phyloP scores from a whole-genome alignment of 495 filamentous ascomycete species.

The Gamarada debralockiae region DNA sequence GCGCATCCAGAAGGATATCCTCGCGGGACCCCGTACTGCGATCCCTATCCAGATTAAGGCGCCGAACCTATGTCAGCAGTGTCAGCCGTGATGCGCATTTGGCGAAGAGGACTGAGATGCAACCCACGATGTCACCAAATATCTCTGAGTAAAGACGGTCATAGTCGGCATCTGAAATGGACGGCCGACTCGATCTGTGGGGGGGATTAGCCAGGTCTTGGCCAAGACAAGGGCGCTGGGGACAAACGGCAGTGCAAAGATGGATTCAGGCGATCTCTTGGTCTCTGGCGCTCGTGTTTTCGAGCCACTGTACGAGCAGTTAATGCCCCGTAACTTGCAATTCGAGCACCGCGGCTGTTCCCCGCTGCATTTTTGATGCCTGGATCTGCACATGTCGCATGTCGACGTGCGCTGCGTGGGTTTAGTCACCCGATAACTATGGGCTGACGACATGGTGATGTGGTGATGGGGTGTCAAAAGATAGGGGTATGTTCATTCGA shows the following conservation, averaged over 20 bases:
- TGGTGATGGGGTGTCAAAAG: neutral
- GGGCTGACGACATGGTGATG: constrained; percentile 5
- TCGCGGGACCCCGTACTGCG: neutral
- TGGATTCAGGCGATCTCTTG: neutral
- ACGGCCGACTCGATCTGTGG: constrained; percentile 4
- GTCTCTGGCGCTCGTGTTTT: constrained; percentile 4
- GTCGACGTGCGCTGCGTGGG: constrained; percentile 8
- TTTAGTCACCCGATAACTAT: constrained; percentile 8
- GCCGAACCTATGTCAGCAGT: constrained; percentile 9
- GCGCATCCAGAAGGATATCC: neutral
- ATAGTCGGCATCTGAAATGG: constrained; percentile 14
- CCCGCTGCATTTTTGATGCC: constrained; percentile 15
- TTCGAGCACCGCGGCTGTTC: constrained; percentile 10
- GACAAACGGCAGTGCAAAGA: constrained; percentile 8
- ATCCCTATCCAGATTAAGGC: constrained; percentile 4
- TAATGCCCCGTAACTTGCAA: constrained; percentile 13
- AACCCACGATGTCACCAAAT: constrained; percentile 11
- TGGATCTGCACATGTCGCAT: constrained; percentile 11
- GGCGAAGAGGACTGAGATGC: neutral
- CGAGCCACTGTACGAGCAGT: constrained; percentile 7
- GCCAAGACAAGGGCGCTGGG: constrained; percentile 1
- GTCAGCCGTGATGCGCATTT: too few species aligned
- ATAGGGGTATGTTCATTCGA: too few species aligned
- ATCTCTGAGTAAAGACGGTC: constrained; percentile 14
- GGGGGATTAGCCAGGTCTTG: neutral